Percentiles rank a stretch among this genome's conserved stretches.
Evolutionary conservation across 1,139 yeast species (phyloP).

Genomic region (Suzukiozyma palmioleophila): DNA sequence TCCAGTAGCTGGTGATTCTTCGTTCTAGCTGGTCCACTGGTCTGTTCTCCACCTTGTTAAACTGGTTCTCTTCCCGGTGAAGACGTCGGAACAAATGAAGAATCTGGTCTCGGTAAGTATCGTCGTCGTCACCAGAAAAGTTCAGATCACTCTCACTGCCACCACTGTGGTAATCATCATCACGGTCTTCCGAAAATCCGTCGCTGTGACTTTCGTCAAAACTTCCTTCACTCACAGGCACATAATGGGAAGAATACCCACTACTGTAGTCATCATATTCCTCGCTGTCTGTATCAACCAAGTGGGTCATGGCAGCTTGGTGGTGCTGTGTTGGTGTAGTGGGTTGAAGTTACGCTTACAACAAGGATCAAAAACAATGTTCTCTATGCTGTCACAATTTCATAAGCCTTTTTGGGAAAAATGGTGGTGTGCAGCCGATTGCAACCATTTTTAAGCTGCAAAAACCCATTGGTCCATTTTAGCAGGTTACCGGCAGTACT

Average conservation of each 20-base stretch:
- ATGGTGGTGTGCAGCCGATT: neutral
- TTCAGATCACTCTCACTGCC: neutral
- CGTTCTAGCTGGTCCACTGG: neutral
- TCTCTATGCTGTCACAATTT: too few species aligned
- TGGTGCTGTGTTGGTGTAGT: too few species aligned
- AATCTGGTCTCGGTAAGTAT: neutral
- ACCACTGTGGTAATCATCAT: neutral
- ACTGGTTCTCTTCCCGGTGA: neutral
- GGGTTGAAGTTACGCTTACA: too few species aligned
- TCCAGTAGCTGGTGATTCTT: slow-evolving; percentile 1
- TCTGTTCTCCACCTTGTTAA: neutral
- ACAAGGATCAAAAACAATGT: too few species aligned
- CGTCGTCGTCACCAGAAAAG: neutral
- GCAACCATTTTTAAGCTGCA: neutral
- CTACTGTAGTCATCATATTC: neutral
- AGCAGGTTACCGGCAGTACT: too few species aligned
- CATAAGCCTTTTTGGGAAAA: too few species aligned
- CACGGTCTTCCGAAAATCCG: neutral
- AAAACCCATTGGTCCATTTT: neutral
- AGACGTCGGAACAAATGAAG: neutral
- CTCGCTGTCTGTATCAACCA: neutral
- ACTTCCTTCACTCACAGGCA: neutral
- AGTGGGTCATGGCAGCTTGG: neutral
- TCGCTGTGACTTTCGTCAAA: neutral
- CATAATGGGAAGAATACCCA: neutral